These are phyloP conservation scores for Elaeis guineensis DNA, from an alignment of 176 grass and related monocot genomes.

Conservation along the genomic window DNA sequence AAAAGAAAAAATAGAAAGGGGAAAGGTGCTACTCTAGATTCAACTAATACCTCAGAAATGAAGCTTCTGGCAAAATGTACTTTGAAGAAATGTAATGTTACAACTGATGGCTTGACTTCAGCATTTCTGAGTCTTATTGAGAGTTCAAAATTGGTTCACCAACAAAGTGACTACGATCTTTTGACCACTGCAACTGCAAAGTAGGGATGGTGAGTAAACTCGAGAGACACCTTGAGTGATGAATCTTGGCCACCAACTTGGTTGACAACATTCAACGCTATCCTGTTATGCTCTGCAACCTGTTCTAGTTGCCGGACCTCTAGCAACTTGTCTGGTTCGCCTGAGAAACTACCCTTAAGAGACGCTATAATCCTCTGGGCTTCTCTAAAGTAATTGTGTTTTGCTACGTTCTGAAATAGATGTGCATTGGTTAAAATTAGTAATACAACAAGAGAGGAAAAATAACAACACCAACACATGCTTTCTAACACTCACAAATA, in stretches of 20 bases:
- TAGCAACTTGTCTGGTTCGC: slow-evolving; percentile 52
- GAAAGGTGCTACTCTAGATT: too few relatives aligned
- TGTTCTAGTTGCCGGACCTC: slow-evolving; percentile 84
- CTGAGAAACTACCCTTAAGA: slow-evolving; percentile 61
- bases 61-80: slow-evolving; percentile 25
- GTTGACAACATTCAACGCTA: slow-evolving; percentile 78
- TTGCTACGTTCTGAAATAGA: slow-evolving; percentile 53
- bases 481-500: slow-evolving; percentile 49
- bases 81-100: slow-evolving; percentile 5
- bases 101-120: slow-evolving; percentile 9
- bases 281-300: slow-evolving; percentile 80
- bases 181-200: slow-evolving; percentile 91
- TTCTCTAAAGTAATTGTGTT: slow-evolving; percentile 88
- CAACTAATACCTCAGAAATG: too few relatives aligned
- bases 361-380: slow-evolving; percentile 57
- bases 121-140: neutral
- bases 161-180: slow-evolving; percentile 36
- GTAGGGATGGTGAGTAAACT: slow-evolving; percentile 73
- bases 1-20: too few relatives aligned
- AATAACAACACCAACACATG: neutral
- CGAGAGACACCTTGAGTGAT: slow-evolving; percentile 69
- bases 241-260: slow-evolving; percentile 54
- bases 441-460: too few relatives aligned
- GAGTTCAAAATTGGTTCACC: too few relatives aligned
- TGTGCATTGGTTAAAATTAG: neutral